These are phyloP conservation scores for Peronospora farinosa DNA, from an alignment of 352 stramenopile genomes.

Conservation along the genomic window DNA sequence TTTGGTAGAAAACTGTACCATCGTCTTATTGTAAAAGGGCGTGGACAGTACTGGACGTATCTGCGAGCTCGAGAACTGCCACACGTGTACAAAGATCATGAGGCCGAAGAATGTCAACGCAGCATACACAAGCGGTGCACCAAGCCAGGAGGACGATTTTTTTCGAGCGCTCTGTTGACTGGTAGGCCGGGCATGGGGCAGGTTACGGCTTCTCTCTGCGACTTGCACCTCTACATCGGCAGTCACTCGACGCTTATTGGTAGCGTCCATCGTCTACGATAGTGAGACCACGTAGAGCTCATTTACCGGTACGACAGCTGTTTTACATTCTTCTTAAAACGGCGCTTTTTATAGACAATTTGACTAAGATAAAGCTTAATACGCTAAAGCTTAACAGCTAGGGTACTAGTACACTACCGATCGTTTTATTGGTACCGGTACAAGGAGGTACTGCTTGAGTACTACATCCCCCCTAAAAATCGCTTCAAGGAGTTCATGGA, in stretches of 20 bases:
- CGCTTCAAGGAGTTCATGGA: conserved; percentile 50
- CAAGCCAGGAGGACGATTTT: conserved; percentile 27
- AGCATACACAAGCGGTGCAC: conserved; percentile 35
- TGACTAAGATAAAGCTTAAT: background rate
- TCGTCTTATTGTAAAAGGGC: conserved; percentile 73
- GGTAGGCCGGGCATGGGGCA: conserved; percentile 3
- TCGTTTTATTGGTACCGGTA: background rate
- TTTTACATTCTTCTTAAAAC: background rate
- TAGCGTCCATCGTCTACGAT: conserved; percentile 16
- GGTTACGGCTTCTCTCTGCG: conserved; percentile 8
- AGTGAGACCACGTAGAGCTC: background rate
- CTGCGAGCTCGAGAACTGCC: conserved; percentile 48
- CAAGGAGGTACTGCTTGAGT: background rate
- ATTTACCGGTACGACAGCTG: background rate
- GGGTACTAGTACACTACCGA: background rate
- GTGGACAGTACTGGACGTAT: conserved; percentile 41
- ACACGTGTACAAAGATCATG: conserved; percentile 57
- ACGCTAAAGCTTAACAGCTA: background rate
- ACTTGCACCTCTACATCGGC: conserved; percentile 17
- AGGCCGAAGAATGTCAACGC: conserved; percentile 47
- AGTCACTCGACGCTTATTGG: conserved; percentile 28
- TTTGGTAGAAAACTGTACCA: conserved; percentile 78
- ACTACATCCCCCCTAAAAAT: conserved; percentile 2
- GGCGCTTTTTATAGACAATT: no score
- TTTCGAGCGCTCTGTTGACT: conserved; percentile 3